Percentiles rank a stretch among this genome's conserved stretches.
Evolutionary conservation across 306 rosid genomes (phyloP).

Genomic region (Lathyrus tuberosus): DNA sequence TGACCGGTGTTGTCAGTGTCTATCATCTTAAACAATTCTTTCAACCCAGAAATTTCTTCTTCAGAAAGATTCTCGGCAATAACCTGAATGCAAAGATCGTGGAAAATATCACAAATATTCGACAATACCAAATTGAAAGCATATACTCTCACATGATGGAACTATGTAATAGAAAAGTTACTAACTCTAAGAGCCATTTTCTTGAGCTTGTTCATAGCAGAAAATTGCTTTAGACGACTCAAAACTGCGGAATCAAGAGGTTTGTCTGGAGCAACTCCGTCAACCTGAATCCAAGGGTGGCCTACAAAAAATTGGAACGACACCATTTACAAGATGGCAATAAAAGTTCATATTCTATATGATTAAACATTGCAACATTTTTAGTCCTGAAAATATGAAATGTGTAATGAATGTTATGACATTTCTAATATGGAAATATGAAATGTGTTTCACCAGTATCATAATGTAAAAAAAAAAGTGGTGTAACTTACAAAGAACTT

Average conservation of each 20-base stretch:
- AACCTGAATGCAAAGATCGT: slow-evolving; percentile 47
- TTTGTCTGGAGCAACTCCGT: slow-evolving; percentile 75
- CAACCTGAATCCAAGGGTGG: slow-evolving; percentile 86
- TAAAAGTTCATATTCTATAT: slow-evolving; percentile 1
- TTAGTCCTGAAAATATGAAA: not conserved
- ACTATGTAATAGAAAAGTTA: slow-evolving; percentile 4
- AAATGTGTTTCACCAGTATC: not conserved
- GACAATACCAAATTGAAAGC: slow-evolving; percentile 2
- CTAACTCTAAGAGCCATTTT: slow-evolving; percentile 83
- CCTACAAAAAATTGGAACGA: slow-evolving; percentile 48
- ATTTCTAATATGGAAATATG: not conserved
- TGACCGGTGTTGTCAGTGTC: slow-evolving; percentile 60
- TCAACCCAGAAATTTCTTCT: slow-evolving; percentile 75
- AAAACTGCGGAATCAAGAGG: slow-evolving; percentile 73
- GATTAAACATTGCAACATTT: not conserved
- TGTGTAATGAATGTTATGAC: not conserved
- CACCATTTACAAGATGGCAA: slow-evolving; percentile 18
- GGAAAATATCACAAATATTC: slow-evolving; percentile 12
- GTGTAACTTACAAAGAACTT: slow-evolving; percentile 71
- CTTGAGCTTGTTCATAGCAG: slow-evolving; percentile 78
- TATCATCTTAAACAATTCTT: slow-evolving; percentile 53
- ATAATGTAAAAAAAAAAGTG: not conserved
- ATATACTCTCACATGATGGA: slow-evolving; percentile 2
- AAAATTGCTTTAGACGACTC: slow-evolving; percentile 77
- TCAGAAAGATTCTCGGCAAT: slow-evolving; percentile 73